Conservation (phyloP, 306 rosid species). For the Cucumis melo region DNA sequence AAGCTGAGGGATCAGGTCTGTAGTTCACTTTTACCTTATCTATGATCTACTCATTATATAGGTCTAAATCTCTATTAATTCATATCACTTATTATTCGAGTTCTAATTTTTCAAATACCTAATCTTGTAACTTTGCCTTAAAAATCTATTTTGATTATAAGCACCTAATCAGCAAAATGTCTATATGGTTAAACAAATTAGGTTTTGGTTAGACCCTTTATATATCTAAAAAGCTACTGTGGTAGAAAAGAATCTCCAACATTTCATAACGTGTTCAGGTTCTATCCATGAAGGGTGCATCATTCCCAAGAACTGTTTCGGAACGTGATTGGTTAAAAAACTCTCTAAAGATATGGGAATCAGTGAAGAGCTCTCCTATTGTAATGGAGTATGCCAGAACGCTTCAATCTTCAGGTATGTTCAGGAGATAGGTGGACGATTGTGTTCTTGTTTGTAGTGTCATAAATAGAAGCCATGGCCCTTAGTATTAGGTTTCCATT, state of each 20-base stretch:
- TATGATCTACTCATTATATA: neutral
- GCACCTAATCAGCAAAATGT: neutral
- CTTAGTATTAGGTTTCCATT: neutral
- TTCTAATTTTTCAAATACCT: neutral
- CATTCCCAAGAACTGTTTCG: constrained; percentile 41
- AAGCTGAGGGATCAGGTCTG: constrained; percentile 76
- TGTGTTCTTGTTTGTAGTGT: neutral
- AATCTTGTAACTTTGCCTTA: neutral
- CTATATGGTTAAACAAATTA: neutral
- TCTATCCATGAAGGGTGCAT: constrained; percentile 48
- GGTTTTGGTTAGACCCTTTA: neutral
- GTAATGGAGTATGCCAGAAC: constrained; percentile 54
- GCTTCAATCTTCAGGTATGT: constrained; percentile 60
- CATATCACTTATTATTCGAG: neutral
- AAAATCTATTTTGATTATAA: neutral
- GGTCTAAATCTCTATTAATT: neutral
- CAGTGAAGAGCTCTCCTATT: constrained; percentile 56
- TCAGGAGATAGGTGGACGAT: constrained; percentile 33
- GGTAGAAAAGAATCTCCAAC: neutral
- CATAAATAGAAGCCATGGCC: neutral
- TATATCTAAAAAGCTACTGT: neutral
- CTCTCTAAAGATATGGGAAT: constrained; percentile 81
- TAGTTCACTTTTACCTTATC: neutral
- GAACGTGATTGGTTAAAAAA: constrained; percentile 93
- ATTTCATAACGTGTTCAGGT: constrained; percentile 27